Base-by-base conservation (phyloP, 139 green algal genomes). In the Tetraselmis chui region DNA sequence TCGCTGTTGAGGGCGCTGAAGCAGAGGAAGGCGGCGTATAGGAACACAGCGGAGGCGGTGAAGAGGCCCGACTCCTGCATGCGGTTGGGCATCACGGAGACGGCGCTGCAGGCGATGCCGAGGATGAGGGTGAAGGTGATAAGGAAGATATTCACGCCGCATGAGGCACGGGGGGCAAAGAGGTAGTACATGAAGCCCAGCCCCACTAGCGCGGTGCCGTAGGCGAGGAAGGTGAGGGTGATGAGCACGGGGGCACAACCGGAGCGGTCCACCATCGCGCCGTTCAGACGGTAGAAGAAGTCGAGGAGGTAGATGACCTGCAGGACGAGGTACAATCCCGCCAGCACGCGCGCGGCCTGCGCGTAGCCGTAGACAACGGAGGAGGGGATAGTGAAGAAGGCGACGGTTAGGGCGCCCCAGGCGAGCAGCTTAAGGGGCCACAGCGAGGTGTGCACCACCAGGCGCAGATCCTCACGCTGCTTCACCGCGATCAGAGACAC, bases 131-230 rank as follows among this genome's bases (percentile, higher is more conserved):
- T 92, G 79, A 85, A 93, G 0, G 94, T 96, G 83, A 94, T 94
- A 83, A 96, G 95, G 77, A 93, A 94, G 76, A 96, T 91, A 81
- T 97, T 97, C 23, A 94, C 84, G n/a, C 80, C 83, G 84, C 93
- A 96, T 59, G 45, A 83, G 2, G 76, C 26, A 5, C 59, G 67
- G 0, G 91, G 86, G 1, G 92, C 90, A 74, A 92, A 97, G 82
- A 84, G 94, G 76, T 93, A 76, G 86, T 93, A 97, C 30, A 89
- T 28, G 27, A 93, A 80, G 32, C 88, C 92, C n/a, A 93, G 89
- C 23, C 89, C 81, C 2, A 82, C 86, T 2, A 97, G 59, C 30
- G 86, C 85, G 0, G 86, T 84, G 0, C n/a, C 59, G 27, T 91
- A 93, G 76, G 83, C 28, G 1, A 89, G 0, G 0, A 82, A 1